Evolutionary conservation across 371 early-diverging fungal species (phyloP), one percentile per base, ranked within the genome.

Genomic region (Apophysomyces trapeziformis): DNA sequence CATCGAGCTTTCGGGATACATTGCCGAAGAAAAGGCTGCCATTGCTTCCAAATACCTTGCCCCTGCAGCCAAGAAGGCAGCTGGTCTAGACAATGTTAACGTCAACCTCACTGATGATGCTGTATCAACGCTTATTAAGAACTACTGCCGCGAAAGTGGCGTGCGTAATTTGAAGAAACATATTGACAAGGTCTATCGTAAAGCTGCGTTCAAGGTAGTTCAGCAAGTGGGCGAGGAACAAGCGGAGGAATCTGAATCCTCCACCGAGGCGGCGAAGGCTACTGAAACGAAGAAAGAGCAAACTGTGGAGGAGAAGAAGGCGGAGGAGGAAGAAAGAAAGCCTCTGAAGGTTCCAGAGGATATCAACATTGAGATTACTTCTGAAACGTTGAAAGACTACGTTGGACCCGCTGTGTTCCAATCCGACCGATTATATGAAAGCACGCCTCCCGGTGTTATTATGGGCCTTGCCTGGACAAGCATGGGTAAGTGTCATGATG

Each of bases 101-200:
- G 91, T 97, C 11, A 76, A 79, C 38, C 70, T 98, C 32, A 81
- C 87, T 1, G 80, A 87, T 35, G 90, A 85, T 21, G 95, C 96
- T 5, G 87, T 98, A 36, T 93, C 95, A 44, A 69, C 78, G 0
- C 80, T 99, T 67, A 96, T 98, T 70, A 84, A 89, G 72, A 85
- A 85, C 68, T 99, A 97, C 71, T 98, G 98, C 66, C 90, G 99
- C 47, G 99, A 99, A 80, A 93, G 93, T 70, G 99, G 99, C 50
- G 99, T 99, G 32, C 89, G 99, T 63, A 96, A 95, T 68, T 79
- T 99, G 64, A 97, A 98, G 83, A 97, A 98, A 77, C 96, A 96
- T 45, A 94, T 99, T 56, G 98, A 99, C 64, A 97, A 98, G 84
- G 89, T 98, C 7, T 98, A 89, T 83, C 90, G 98, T 63, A 98